Evolutionary conservation across 768 basidiomycete genomes (phyloP), one percentile per base, ranked within the genome.

Genomic region (Hygrophoropsis aurantiaca): DNA sequence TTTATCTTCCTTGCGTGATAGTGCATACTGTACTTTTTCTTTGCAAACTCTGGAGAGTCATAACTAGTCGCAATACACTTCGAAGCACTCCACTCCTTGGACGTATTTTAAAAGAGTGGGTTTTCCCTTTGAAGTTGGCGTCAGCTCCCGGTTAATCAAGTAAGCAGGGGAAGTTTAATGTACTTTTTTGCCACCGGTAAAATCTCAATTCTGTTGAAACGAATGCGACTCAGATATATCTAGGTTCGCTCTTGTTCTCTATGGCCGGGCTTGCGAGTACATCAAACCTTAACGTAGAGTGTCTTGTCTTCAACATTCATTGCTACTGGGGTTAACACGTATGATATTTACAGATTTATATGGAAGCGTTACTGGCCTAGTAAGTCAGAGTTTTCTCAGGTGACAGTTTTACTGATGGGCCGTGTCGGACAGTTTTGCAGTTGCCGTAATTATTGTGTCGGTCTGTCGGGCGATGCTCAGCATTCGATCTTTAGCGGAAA

Each of bases 401-500:
- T 11, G 32, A 30, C 10, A 15, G 16, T 50, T 15, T 24, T 11
- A 11, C 23, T 5, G 16, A 20, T 23, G 33, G 21, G 21, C n/a
- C 8, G 50, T n/a, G 13, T 52, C 21, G 7, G 15, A 23, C 5
- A 35, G 41, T 3, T 42, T 53, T 16, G 42, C 49, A 24, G 42
- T 54, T 25, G 47, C 52, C 7, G 32, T 57, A 4, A 47, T 42
- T 1, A 42, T 47, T 8, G 52, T 72, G 21, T 61, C 68, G 10
- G 65, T 72, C 25, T 70, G 67, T 33, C 65, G 64, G 11, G 61
- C 68, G 16, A 70, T 72, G 68, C 62, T 74, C 39, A 68, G 64
- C 48, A 70, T 73, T 37, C 65, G 68, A 40, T 74, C 73, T 2
- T 57, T 77, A n/a, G 71, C 77, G 13, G 61, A 67, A 4, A 58